Base-by-base conservation (phyloP, 2,329 filamentous ascomycete genomes). In the Verruconis gallopava region DNA sequence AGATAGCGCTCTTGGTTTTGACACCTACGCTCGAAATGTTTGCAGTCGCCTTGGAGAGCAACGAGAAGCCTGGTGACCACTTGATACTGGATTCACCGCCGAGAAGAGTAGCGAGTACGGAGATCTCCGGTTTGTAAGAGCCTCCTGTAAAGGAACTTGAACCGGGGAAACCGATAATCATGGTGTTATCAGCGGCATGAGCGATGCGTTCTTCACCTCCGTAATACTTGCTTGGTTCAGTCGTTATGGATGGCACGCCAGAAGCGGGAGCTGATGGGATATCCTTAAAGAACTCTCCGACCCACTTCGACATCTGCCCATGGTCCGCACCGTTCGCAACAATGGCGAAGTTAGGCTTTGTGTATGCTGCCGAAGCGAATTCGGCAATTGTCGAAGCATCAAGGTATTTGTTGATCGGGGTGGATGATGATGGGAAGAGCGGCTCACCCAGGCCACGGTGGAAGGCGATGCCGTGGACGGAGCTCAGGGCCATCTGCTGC, bases 191-290 rank as follows among this genome's bases (percentile, higher is more conserved):
- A 50, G 71, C 69, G 46, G 70, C 71, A 63, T 85, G 82, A 49
- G 82, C 72, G 51, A 83, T 82, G 53, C 91, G 85, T 70, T 93
- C 85, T 72, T 98, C 86, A 58, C 91, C 93, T 62, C 91, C 91
- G 58, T 77, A 83, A 77, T 96, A 98, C 66, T 88, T 91, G 60
- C 77, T 75, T 49, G 81, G 70, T 51, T 75, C 64, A 47, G 69
- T 67, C 59, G 76, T 72, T 49, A 81, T 65, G 32, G 66, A 54
- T 51, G 72, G 63, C 54, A 70, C 66, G 56, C 67, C 64, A 52
- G 65, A 62, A 59, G 49, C 70, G 63, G 55, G 53, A 40, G 57
- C 56, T 52, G 69, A 61, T 45, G 79, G 73, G 38, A 82, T 70
- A 46, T 73, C 71, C 61, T 78, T 77, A 73, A 98, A 96, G 75